Evolutionary conservation across 257 asterid species (phyloP).

Genomic region (Linderniella brevidens): DNA sequence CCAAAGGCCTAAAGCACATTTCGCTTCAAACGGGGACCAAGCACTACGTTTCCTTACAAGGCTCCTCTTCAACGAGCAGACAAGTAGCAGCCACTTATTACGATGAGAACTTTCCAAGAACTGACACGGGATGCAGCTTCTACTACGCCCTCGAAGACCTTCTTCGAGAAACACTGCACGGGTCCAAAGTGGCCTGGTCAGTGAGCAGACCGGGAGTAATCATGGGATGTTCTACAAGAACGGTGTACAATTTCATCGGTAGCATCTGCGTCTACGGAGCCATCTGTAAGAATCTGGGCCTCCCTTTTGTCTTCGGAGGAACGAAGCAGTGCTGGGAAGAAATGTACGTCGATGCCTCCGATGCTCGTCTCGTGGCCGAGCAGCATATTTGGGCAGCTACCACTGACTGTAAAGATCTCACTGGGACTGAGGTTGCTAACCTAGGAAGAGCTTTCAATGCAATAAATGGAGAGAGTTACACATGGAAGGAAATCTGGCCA

Average conservation of each 20-base stretch:
- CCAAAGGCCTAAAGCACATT: constrained; percentile 31
- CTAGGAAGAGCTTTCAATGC: constrained; percentile 49
- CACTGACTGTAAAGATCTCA: background rate
- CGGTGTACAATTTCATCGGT: constrained; percentile 51
- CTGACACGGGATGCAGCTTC: constrained; percentile 25
- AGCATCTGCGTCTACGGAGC: constrained; percentile 64
- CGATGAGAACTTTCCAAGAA: constrained; percentile 53
- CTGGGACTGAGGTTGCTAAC: background rate
- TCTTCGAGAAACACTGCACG: constrained; percentile 32
- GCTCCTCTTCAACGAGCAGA: background rate
- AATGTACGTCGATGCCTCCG: constrained; percentile 51
- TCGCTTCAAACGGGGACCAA: constrained; percentile 76
- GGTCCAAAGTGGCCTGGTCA: constrained; percentile 39
- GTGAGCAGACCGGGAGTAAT: constrained; percentile 69
- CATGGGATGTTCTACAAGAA: constrained; percentile 38
- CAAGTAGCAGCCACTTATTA: constrained; percentile 9
- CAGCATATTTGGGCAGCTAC: constrained; percentile 69
- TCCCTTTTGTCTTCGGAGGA: constrained; percentile 71
- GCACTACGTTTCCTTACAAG: constrained; percentile 45
- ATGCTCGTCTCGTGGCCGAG: constrained; percentile 68
- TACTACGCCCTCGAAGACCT: constrained; percentile 71
- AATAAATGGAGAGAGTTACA: constrained; percentile 40
- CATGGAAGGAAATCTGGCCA: constrained; percentile 64
- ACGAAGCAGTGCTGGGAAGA: constrained; percentile 62
- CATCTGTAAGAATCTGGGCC: constrained; percentile 43